These are phyloP conservation scores for Cynanchum wilfordii DNA, from an alignment of 257 asterid species.

Conservation along the genomic window DNA sequence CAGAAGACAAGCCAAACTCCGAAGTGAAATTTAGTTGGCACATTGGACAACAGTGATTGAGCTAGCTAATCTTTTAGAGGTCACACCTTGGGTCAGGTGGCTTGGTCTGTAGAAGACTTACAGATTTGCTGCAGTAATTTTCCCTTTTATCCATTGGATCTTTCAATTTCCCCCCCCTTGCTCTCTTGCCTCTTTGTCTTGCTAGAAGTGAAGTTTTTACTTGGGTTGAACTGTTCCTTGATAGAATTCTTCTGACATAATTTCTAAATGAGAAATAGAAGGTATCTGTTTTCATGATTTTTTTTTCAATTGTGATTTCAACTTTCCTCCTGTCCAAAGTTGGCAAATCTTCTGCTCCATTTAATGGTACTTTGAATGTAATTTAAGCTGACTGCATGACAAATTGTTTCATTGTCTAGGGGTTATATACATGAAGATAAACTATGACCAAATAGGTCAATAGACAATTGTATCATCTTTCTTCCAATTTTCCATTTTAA, in stretches of 20 bases:
- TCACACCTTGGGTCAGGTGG: no score
- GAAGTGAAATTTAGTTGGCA: background rate
- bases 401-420: background rate
- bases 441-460: background rate
- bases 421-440: background rate
- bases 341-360: background rate
- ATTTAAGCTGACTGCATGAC: background rate
- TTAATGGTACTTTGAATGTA: background rate
- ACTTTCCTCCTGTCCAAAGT: background rate
- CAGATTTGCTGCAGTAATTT: background rate
- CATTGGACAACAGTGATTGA: background rate
- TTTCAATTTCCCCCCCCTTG: background rate
- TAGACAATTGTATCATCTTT: background rate
- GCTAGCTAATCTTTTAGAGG: background rate
- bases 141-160: background rate
- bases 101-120: background rate
- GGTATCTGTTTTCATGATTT: background rate
- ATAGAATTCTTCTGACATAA: background rate
- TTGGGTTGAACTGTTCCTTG: background rate
- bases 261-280: background rate
- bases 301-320: background rate
- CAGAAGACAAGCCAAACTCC: background rate
- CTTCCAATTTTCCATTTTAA: background rate
- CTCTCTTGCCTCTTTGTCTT: background rate
- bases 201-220: background rate